A percentile compares a stretch with the other conserved stretches of the same genome.
phyloP scores from a whole-genome alignment of 75 land plant species.

The Pseudotsuga menziesii region DNA sequence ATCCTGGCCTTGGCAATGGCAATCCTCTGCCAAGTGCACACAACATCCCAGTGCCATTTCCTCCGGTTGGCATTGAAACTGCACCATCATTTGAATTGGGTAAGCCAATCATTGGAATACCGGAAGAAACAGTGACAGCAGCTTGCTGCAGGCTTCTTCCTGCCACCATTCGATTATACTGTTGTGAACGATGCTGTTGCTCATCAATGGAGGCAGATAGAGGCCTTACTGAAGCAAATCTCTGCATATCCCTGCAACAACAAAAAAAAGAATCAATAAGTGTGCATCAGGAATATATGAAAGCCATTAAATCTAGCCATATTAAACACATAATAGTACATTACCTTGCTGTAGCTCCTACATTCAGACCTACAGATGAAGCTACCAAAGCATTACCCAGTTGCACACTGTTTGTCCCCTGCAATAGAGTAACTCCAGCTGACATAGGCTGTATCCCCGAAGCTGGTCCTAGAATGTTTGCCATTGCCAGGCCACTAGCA shows the following conservation, averaged over 20 bases:
- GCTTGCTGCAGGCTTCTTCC: conserved; percentile 51
- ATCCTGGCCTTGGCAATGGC: conserved; percentile 70
- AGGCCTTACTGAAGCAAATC: conserved; percentile 42
- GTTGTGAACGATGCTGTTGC: conserved; percentile 53
- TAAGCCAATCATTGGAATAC: conserved; percentile 29
- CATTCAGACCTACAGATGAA: conserved; percentile 40
- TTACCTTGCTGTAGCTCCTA: conserved; percentile 32
- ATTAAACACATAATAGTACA: neutral
- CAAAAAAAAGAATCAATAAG: neutral
- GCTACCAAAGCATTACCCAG: conserved; percentile 37
- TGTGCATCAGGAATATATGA: too few relatives aligned
- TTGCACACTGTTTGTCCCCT: conserved; percentile 43
- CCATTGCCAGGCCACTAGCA: conserved; percentile 30
- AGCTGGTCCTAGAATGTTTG: conserved; percentile 42
- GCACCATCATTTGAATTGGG: conserved; percentile 42
- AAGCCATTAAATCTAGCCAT: too few relatives aligned
- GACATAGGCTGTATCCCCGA: conserved; percentile 38
- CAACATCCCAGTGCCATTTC: conserved; percentile 62
- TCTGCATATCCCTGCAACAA: conserved; percentile 57
- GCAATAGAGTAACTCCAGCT: conserved; percentile 34
- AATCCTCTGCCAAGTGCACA: conserved; percentile 50
- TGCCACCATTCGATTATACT: conserved; percentile 57
- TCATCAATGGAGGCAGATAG: conserved; percentile 40
- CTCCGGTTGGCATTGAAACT: conserved; percentile 50
- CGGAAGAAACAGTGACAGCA: conserved; percentile 15